These are phyloP conservation scores for Alternaria sp. DNA, from an alignment of 2,329 filamentous ascomycete genomes.

Conservation along the genomic window DNA sequence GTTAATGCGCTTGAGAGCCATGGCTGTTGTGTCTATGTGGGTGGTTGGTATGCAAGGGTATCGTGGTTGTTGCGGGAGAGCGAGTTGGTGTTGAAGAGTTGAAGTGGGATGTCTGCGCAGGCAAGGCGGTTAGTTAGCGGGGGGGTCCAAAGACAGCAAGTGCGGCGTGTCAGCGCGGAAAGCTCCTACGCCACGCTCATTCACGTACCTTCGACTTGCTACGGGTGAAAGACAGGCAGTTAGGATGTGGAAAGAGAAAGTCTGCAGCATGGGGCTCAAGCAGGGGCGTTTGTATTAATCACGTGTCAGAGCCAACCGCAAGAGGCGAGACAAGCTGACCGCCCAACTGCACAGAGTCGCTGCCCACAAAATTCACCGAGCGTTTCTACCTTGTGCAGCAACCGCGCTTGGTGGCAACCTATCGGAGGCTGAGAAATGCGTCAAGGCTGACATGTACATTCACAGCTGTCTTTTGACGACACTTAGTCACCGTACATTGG, in stretches of 20 bases:
- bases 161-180: constrained; percentile 50
- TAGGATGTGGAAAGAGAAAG: constrained; percentile 12
- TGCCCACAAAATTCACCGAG: constrained; percentile 44
- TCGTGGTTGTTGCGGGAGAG: constrained; percentile 27
- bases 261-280: constrained; percentile 15
- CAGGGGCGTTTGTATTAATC: constrained; percentile 36
- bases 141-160: constrained; percentile 41
- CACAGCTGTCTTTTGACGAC: constrained; percentile 19
- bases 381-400: constrained; percentile 28
- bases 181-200: constrained; percentile 31
- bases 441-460: constrained; percentile 39
- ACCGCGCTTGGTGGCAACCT: constrained; percentile 42
- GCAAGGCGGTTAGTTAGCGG: constrained; percentile 43
- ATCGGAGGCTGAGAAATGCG: constrained; percentile 40
- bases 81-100: constrained; percentile 45
- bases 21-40: constrained; percentile 53
- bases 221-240: constrained; percentile 15
- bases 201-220: constrained; percentile 33
- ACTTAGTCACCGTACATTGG: constrained; percentile 29
- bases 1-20: constrained; percentile 95
- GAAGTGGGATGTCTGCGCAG: constrained; percentile 48
- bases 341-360: constrained; percentile 15
- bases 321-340: constrained; percentile 34
- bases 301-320: constrained; percentile 31
- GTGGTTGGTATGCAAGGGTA: constrained; percentile 24